Conservation (phyloP, 2,329 filamentous ascomycete genomes). For the Botrytis tulipae region DNA sequence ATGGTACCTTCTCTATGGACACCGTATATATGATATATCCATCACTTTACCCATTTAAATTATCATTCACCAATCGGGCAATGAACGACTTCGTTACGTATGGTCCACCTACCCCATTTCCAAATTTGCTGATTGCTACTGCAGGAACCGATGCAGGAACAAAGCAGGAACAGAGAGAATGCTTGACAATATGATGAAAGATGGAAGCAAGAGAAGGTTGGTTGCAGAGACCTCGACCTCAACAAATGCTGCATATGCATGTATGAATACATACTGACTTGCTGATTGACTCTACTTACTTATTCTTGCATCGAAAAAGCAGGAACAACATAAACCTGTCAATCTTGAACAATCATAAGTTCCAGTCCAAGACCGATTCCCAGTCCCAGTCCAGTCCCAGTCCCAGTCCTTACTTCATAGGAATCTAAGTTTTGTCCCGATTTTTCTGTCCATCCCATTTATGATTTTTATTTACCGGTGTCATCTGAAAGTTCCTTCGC, state of each 20-base stretch:
- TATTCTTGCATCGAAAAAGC: conserved; percentile 9
- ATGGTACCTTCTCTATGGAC: neutral
- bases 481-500: conserved; percentile 14
- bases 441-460: conserved; percentile 19
- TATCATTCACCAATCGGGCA: conserved; percentile 23
- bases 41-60: neutral
- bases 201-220: conserved; percentile 13
- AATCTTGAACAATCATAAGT: neutral
- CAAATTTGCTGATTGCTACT: conserved; percentile 24
- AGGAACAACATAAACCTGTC: conserved; percentile 10
- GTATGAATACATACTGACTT: neutral
- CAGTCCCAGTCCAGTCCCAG: neutral
- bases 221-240: conserved; percentile 13
- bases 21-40: neutral
- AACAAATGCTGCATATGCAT: conserved; percentile 18
- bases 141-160: conserved; percentile 38
- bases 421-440: conserved; percentile 11
- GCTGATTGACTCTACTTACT: neutral
- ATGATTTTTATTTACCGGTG: conserved; percentile 4
- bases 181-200: conserved; percentile 1
- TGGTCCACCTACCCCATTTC: neutral
- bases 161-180: conserved; percentile 31
- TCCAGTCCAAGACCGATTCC: neutral
- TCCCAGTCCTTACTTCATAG: neutral
- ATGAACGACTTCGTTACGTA: conserved; percentile 9